These are phyloP conservation scores for Teratosphaeria pseudoeucalypti DNA, from an alignment of 2,329 filamentous ascomycete genomes.

Conservation along the genomic window DNA sequence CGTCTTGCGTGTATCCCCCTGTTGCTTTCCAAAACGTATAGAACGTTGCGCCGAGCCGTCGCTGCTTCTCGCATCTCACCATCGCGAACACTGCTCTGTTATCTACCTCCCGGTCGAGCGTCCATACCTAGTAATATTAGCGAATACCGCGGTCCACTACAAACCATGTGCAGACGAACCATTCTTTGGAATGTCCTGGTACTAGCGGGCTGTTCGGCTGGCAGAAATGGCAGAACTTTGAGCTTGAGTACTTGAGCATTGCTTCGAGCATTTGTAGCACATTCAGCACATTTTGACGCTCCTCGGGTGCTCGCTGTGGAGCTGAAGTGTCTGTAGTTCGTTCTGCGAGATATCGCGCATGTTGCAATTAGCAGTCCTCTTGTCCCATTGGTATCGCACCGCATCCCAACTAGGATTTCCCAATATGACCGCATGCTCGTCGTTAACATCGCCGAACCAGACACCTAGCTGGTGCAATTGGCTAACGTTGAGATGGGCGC, in stretches of 20 bases:
- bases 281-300: neutral
- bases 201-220: neutral
- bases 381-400: neutral
- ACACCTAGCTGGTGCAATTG: neutral
- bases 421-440: neutral
- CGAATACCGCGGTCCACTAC: neutral
- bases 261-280: neutral
- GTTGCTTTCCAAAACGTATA: neutral
- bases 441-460: neutral
- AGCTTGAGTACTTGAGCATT: neutral
- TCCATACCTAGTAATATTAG: neutral
- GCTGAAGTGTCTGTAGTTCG: neutral
- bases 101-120: neutral
- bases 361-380: neutral
- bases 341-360: neutral
- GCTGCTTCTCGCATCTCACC: neutral
- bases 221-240: neutral
- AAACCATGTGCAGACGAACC: neutral
- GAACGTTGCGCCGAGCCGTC: neutral
- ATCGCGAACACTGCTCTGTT: neutral
- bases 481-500: neutral
- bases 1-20: neutral
- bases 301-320: neutral
- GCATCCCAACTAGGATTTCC: neutral
- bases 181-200: neutral